These are phyloP conservation scores for Termitomyces sp. DNA, from an alignment of 768 basidiomycete species.

Conservation along the genomic window DNA sequence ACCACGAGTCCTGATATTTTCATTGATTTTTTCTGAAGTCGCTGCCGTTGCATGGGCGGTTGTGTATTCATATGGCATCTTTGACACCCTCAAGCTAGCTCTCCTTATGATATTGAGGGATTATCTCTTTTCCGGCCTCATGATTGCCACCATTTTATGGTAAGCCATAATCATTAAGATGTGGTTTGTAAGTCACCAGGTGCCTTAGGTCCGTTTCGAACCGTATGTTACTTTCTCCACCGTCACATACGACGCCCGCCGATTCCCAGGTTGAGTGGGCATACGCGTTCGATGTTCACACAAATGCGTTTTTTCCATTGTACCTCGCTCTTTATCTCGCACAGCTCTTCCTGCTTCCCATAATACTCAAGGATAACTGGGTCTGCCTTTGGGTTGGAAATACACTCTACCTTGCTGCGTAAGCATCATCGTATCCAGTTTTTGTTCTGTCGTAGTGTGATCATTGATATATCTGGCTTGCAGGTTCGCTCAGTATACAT, in stretches of 20 bases:
- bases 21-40: conserved; percentile 34
- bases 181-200: conserved; percentile 5
- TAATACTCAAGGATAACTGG: conserved; percentile 84
- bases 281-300: conserved; percentile 96
- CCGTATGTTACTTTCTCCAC: conserved; percentile 60
- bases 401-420: conserved; percentile 86
- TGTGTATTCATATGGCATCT: conserved; percentile 61
- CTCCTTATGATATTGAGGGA: conserved; percentile 85
- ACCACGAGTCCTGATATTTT: neutral
- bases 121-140: conserved; percentile 73
- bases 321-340: conserved; percentile 88
- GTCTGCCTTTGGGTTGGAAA: conserved; percentile 93
- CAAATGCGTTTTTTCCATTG: conserved; percentile 93
- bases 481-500: conserved; percentile 86
- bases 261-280: conserved; percentile 83
- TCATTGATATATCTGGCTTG: neutral
- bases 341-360: conserved; percentile 79
- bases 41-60: conserved; percentile 83
- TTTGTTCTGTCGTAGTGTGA: neutral
- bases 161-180: conserved; percentile 21
- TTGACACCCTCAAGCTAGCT: conserved; percentile 57
- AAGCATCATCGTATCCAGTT: conserved; percentile 21
- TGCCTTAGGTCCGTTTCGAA: conserved; percentile 63
- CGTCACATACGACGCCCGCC: conserved; percentile 65
- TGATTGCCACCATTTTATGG: conserved; percentile 76